phyloP scores from a whole-genome alignment of 805 yeast genomes.

The Candida coleopterorum region DNA sequence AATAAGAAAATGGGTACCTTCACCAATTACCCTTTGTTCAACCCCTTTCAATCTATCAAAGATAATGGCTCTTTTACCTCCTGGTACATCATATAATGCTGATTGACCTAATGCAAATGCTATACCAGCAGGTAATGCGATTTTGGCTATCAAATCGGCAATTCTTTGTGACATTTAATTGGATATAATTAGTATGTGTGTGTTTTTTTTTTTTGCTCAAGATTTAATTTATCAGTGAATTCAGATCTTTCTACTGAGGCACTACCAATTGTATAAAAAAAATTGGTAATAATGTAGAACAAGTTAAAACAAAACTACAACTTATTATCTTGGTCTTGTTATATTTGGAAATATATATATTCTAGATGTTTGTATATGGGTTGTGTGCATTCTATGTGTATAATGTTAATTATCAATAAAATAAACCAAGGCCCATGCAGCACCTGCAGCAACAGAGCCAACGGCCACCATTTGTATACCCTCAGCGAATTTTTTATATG shows the following conservation, averaged over 20 bases:
- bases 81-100: conserved; percentile 90
- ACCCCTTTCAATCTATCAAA: conserved; percentile 92
- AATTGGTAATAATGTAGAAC: no score
- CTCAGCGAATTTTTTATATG: conserved; percentile 57
- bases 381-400: no score
- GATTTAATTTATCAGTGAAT: no score
- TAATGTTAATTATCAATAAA: conserved; percentile 49
- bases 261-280: background rate
- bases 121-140: conserved; percentile 70
- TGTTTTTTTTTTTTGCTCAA: no score
- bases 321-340: no score
- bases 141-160: conserved; percentile 32
- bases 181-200: background rate
- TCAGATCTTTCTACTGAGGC: no score
- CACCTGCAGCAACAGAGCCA: conserved; percentile 96
- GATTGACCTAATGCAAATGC: conserved; percentile 70
- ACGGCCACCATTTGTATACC: conserved; percentile 91
- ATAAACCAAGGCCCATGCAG: conserved; percentile 91
- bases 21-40: conserved; percentile 82
- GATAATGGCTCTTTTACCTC: conserved; percentile 93
- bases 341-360: no score
- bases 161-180: conserved; percentile 29
- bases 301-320: no score
- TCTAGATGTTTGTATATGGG: no score
- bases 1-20: conserved; percentile 91